These are phyloP conservation scores for Letharia lupina DNA, from an alignment of 495 filamentous ascomycete species.

Conservation along the genomic window DNA sequence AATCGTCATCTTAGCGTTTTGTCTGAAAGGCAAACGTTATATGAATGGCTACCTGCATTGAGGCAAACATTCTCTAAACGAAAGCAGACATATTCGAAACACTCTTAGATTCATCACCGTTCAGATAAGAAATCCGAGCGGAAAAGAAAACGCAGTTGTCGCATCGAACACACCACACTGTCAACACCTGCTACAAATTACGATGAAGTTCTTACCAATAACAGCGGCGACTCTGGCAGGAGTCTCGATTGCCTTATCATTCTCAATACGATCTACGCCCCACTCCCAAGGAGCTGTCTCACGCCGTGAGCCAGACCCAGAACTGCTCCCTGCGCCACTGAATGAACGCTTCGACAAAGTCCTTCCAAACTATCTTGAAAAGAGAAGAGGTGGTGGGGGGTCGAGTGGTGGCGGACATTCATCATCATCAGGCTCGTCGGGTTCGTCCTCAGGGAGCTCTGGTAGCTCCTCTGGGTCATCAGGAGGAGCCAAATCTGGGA, in stretches of 20 bases:
- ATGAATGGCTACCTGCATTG: background rate
- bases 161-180: background rate
- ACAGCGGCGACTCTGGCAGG: conserved; percentile 3
- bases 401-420: conserved; percentile 31
- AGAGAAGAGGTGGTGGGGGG: conserved; percentile 42
- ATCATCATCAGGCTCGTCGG: conserved; percentile 25
- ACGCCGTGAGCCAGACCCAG: conserved; percentile 21
- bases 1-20: background rate
- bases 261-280: conserved; percentile 15
- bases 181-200: background rate
- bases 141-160: background rate
- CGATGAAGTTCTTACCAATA: conserved; percentile 16
- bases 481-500: conserved; percentile 16
- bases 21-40: background rate
- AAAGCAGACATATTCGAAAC: background rate
- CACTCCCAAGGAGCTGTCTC: conserved; percentile 7
- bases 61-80: background rate
- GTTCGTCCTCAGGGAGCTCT: conserved; percentile 25
- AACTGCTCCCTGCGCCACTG: conserved; percentile 16
- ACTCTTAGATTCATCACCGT: background rate
- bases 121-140: background rate
- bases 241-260: conserved; percentile 18
- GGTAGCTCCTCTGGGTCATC: conserved; percentile 22
- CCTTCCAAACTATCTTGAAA: conserved; percentile 33
- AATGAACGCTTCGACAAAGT: conserved; percentile 16